These are phyloP conservation scores for Geranium rotundifolium DNA, from an alignment of 345 rosid species.

Conservation along the genomic window DNA sequence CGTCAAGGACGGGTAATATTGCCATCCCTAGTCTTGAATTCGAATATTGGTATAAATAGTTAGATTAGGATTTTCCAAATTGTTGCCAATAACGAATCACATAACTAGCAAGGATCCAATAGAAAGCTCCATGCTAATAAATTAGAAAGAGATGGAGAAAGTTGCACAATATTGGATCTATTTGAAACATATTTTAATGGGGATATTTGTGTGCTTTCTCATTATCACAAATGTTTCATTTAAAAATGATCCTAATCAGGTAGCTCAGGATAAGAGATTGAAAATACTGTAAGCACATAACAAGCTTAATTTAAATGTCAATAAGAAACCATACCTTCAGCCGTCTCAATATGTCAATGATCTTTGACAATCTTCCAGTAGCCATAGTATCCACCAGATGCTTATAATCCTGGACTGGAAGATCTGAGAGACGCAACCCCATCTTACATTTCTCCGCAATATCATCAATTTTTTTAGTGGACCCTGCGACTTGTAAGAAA, in stretches of 20 bases:
- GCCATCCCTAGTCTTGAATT: no score
- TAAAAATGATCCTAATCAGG: background rate
- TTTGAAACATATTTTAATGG: no score
- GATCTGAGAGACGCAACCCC: conserved; percentile 62
- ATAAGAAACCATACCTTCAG: conserved; percentile 52
- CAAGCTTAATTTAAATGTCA: conserved; percentile 5
- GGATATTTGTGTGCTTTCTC: no score
- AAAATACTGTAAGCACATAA: background rate
- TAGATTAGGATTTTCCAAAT: no score
- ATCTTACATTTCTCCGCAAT: conserved; percentile 67
- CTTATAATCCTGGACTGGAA: conserved; percentile 56
- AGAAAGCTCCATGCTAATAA: no score
- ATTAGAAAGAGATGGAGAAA: no score
- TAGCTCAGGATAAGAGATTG: background rate
- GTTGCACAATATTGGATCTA: no score
- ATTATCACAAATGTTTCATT: background rate
- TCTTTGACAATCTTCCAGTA: conserved; percentile 65
- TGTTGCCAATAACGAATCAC: no score
- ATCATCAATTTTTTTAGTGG: conserved; percentile 52
- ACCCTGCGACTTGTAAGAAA: conserved; percentile 80
- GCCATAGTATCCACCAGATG: conserved; percentile 71
- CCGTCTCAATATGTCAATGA: conserved; percentile 69
- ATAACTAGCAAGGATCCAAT: no score
- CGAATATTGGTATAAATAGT: no score
- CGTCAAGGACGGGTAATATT: no score